phyloP scores from a whole-genome alignment of 2,329 filamentous ascomycete species.

The Xylariaceae sp. region DNA sequence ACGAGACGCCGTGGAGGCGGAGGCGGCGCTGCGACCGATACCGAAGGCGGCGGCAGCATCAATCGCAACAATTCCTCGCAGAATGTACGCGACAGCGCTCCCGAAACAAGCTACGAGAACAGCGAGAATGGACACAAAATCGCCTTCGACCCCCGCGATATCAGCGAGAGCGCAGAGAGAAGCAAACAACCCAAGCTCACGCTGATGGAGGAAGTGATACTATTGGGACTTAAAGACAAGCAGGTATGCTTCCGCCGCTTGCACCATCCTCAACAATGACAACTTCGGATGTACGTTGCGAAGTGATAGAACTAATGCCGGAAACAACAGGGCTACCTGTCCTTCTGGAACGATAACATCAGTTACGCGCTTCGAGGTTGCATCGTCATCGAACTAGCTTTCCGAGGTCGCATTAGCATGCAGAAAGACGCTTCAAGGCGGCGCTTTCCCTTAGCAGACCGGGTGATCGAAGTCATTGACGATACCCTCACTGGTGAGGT shows the following conservation, averaged over 20 bases:
- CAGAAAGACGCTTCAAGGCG: constrained; percentile 91
- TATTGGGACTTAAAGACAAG: constrained; percentile 97
- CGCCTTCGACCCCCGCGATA: constrained; percentile 93
- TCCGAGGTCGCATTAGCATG: constrained; percentile 96
- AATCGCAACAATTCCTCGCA: constrained; percentile 55
- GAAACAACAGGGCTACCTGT: constrained; percentile 76
- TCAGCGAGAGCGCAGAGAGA: constrained; percentile 92
- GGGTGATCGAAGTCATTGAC: constrained; percentile 94
- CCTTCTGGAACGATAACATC: constrained; percentile 99
- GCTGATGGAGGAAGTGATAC: constrained; percentile 95
- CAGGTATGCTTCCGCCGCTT: constrained; percentile 62
- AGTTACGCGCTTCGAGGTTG: constrained; percentile 96
- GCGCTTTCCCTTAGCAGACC: constrained; percentile 87
- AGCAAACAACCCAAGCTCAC: constrained; percentile 98
- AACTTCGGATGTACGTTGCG: neutral
- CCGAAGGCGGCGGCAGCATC: constrained; percentile 52
- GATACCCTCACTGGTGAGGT: constrained; percentile 96
- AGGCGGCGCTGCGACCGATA: constrained; percentile 51
- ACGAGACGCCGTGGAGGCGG: constrained; percentile 53
- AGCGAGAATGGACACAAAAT: constrained; percentile 98
- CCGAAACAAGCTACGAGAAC: constrained; percentile 83
- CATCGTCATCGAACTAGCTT: constrained; percentile 96
- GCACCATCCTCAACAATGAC: neutral
- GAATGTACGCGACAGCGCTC: constrained; percentile 50
- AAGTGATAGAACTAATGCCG: neutral